Evolutionary conservation across 2,329 filamentous ascomycete genomes (phyloP).

Genomic region (Hymenoscyphus infarciens): DNA sequence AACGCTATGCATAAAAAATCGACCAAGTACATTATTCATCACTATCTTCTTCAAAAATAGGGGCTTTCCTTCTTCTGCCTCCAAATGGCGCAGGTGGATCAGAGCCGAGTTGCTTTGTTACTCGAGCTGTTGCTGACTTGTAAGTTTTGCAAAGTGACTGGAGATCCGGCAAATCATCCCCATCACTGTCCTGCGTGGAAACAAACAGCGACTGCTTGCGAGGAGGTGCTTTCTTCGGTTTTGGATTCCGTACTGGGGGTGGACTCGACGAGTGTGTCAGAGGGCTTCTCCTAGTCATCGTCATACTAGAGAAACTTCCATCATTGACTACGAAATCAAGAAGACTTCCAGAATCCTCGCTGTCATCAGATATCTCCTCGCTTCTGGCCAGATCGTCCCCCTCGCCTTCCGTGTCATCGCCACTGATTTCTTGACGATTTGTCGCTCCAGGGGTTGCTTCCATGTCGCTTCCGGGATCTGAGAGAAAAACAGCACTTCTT

Average conservation of each 20-base stretch:
- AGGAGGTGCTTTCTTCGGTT: slow-evolving; percentile 37
- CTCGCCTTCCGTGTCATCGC: slow-evolving; percentile 17
- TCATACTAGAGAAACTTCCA: slow-evolving; percentile 36
- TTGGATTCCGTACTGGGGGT: slow-evolving; percentile 11
- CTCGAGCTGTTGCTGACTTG: slow-evolving; percentile 6
- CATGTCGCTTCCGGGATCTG: slow-evolving; percentile 12
- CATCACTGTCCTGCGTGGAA: slow-evolving; percentile 41
- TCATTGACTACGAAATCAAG: slow-evolving; percentile 56
- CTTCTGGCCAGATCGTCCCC: slow-evolving; percentile 32
- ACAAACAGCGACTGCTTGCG: slow-evolving; percentile 40
- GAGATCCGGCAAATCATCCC: slow-evolving; percentile 19
- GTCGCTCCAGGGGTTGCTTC: slow-evolving; percentile 42
- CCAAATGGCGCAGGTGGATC: slow-evolving; percentile 10
- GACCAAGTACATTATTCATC: slow-evolving; percentile 23
- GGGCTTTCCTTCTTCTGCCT: slow-evolving; percentile 16
- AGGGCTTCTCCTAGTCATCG: slow-evolving; percentile 40
- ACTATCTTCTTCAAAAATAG: slow-evolving; percentile 25
- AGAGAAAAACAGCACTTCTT: slow-evolving; percentile 3
- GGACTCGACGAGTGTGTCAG: slow-evolving; percentile 22
- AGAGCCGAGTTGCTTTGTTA: slow-evolving; percentile 1
- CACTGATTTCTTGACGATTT: neutral
- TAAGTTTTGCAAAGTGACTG: neutral
- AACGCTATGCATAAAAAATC: slow-evolving; percentile 22
- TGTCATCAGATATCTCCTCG: slow-evolving; percentile 51
- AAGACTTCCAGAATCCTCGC: slow-evolving; percentile 46